Percentiles rank a stretch among this genome's conserved stretches.
Conservation (phyloP, 257 asterid genomes). For the Striga asiatica region DNA sequence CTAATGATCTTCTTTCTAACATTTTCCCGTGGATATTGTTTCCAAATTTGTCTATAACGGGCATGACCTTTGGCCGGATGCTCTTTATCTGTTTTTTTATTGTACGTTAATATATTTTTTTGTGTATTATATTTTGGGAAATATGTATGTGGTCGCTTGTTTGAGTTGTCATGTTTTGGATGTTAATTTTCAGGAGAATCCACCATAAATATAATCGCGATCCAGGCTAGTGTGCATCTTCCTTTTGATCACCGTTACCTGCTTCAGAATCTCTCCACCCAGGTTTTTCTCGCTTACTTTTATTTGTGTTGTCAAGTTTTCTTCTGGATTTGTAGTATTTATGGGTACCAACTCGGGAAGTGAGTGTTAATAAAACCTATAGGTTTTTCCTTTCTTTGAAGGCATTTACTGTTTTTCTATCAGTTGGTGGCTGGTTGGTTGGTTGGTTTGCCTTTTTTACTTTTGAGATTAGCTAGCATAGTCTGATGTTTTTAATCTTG, state of each 20-base stretch:
- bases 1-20: not conserved
- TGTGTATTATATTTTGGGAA: no score
- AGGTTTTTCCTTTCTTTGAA: no score
- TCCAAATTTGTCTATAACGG: not conserved
- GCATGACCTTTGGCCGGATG: not conserved
- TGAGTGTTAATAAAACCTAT: no score
- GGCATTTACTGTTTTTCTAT: no score
- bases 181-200: slow-evolving; percentile 54
- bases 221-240: slow-evolving; percentile 86
- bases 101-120: no score
- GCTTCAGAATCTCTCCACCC: slow-evolving; percentile 81
- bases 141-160: not conserved
- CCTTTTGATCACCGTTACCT: slow-evolving; percentile 65
- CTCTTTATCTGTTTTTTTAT: not conserved
- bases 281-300: slow-evolving; percentile 36
- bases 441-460: not conserved
- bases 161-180: not conserved
- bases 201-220: slow-evolving; percentile 51
- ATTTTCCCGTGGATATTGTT: not conserved
- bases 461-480: no score
- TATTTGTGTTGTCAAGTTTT: not conserved
- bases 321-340: not conserved
- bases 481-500: no score
- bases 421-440: no score
- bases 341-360: no score